Evolutionary conservation across 768 basidiomycete species (phyloP).

Genomic region (Gloeophyllum trabeum): DNA sequence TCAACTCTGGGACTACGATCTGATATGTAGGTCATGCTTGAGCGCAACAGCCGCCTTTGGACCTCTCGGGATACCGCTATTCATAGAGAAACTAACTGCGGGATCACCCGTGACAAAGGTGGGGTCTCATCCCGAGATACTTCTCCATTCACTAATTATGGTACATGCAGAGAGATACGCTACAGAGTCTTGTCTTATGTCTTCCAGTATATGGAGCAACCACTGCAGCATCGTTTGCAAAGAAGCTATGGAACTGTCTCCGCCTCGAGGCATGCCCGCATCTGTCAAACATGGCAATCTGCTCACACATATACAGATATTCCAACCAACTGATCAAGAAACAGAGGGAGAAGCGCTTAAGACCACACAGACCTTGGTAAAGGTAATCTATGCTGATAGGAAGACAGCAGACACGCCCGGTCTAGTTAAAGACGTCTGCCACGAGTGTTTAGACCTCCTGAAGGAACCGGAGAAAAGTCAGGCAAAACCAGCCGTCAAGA

Average conservation of each 20-base stretch:
- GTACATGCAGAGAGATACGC: conserved; percentile 62
- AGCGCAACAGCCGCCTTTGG: conserved; percentile 77
- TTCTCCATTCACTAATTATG: background rate
- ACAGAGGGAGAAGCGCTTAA: conserved; percentile 69
- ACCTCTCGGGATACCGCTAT: conserved; percentile 72
- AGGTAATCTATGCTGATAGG: conserved; percentile 46
- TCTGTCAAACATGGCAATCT: background rate
- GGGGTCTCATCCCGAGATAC: too few relatives aligned
- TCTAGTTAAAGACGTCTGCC: conserved; percentile 63
- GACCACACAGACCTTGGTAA: conserved; percentile 61
- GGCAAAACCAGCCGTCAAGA: conserved; percentile 78
- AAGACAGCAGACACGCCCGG: conserved; percentile 29
- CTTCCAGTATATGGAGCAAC: conserved; percentile 76
- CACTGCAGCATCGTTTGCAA: conserved; percentile 48
- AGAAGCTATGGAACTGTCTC: conserved; percentile 81
- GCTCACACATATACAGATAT: conserved; percentile 43
- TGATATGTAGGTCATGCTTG: conserved; percentile 45
- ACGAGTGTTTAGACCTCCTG: conserved; percentile 71
- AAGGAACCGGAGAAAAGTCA: conserved; percentile 91
- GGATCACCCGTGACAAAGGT: conserved; percentile 81
- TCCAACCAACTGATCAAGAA: conserved; percentile 76
- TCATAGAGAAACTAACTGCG: conserved; percentile 84
- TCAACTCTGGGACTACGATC: background rate
- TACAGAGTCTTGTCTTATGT: conserved; percentile 66
- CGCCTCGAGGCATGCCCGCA: conserved; percentile 68